Evolutionary conservation across 2,329 filamentous ascomycete genomes (phyloP).

Genomic region (Penicillium sp.): DNA sequence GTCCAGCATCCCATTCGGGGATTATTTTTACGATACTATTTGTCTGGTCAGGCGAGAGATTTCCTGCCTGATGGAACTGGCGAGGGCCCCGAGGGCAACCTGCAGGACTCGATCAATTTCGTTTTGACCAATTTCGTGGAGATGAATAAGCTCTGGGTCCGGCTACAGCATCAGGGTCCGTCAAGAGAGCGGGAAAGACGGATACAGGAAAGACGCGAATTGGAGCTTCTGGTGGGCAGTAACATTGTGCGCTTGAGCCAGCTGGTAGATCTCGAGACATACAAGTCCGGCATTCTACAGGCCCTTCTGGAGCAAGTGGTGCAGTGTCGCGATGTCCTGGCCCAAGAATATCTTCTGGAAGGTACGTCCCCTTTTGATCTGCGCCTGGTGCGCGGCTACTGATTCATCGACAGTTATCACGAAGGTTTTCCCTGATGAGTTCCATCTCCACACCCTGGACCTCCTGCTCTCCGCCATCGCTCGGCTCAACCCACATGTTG

Average conservation of each 20-base stretch:
- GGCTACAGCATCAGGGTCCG: slow-evolving; percentile 94
- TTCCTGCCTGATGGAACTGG: slow-evolving; percentile 75
- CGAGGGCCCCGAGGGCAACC: slow-evolving; percentile 90
- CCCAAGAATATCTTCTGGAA: slow-evolving; percentile 95
- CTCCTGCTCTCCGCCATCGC: slow-evolving; percentile 92
- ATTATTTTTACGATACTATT: slow-evolving; percentile 91
- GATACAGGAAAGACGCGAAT: slow-evolving; percentile 89
- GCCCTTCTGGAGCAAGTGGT: slow-evolving; percentile 95
- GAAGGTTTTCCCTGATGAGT: slow-evolving; percentile 98
- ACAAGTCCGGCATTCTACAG: slow-evolving; percentile 84
- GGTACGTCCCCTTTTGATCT: slow-evolving; percentile 38
- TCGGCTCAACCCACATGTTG: slow-evolving; percentile 90
- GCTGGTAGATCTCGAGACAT: slow-evolving; percentile 88
- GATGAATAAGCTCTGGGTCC: slow-evolving; percentile 99
- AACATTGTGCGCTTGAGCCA: slow-evolving; percentile 95
- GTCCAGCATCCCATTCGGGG: slow-evolving; percentile 96
- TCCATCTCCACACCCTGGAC: slow-evolving; percentile 93
- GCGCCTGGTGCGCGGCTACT: slow-evolving; percentile 22
- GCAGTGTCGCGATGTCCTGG: slow-evolving; percentile 92
- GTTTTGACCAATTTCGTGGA: slow-evolving; percentile 98
- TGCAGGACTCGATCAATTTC: slow-evolving; percentile 97
- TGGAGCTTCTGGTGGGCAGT: slow-evolving; percentile 92
- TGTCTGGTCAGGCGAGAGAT: slow-evolving; percentile 92
- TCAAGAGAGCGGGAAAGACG: slow-evolving; percentile 90
- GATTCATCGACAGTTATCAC: slow-evolving; percentile 69